These are phyloP conservation scores for Eucalyptus marginata DNA, from an alignment of 345 rosid genomes.

Conservation along the genomic window DNA sequence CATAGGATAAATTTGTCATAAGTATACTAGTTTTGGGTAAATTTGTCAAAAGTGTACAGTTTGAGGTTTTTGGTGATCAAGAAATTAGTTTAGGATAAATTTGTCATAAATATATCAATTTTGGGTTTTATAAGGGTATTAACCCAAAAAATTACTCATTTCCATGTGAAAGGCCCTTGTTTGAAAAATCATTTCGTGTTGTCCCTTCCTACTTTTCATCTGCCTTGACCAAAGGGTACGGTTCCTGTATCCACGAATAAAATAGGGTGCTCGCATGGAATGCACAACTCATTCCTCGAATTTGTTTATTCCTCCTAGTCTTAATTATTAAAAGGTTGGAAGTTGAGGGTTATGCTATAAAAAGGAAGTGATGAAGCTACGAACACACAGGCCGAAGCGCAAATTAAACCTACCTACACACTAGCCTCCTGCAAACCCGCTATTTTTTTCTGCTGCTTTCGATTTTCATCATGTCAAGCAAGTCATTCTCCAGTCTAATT, in stretches of 20 bases:
- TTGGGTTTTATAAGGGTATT: accelerated
- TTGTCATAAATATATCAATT: accelerated
- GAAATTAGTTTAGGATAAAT: too few species aligned
- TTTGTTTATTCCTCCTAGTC: not conserved
- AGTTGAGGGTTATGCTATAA: not conserved
- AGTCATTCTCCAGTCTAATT: not conserved
- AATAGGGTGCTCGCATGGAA: not conserved
- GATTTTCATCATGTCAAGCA: not conserved
- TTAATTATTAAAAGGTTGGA: not conserved
- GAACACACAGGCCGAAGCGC: not conserved
- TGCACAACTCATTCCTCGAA: not conserved
- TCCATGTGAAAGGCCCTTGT: not conserved
- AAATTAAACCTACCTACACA: not conserved
- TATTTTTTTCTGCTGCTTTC: not conserved
- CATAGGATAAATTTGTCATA: accelerated
- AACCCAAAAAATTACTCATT: not conserved
- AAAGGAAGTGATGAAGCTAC: not conserved
- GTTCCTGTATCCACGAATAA: not conserved
- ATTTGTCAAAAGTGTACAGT: accelerated
- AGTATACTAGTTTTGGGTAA: accelerated
- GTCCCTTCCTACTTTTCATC: not conserved
- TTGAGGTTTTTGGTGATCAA: accelerated
- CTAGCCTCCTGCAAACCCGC: not conserved
- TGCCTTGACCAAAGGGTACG: not conserved
- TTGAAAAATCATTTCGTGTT: not conserved